Base-by-base conservation (phyloP, 495 filamentous ascomycete species). In the Penicillium lividum region DNA sequence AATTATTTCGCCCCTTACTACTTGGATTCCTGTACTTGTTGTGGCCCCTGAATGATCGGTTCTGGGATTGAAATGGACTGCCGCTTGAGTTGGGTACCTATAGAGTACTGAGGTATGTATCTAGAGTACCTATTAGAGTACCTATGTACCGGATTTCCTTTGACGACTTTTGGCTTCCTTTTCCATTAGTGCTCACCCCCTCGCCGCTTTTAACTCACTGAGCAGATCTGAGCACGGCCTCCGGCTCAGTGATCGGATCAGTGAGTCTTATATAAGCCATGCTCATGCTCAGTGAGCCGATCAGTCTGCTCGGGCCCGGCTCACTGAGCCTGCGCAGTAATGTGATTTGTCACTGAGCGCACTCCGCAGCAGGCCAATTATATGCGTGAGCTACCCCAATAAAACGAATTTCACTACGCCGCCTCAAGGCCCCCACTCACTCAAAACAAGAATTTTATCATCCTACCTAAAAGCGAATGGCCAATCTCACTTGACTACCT, bases 361-460 rank as follows among this genome's bases (percentile, higher is more conserved):
- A 43, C 40, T 43, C 40, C 40, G 16, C 40, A 43, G 40, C 13
- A 43, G 40, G 40, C 40, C 40, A 43, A 43, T 43, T 18, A 43
- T 18, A 43, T 43, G 40, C 40, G 10, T 43, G 40, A 18, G 40
- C 40, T 5, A 43, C 40, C 40, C 30, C 46, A 49, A 49, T 49
- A 49, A 49, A 49, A 49, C 18, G 45, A 48, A 48, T 25, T 48
- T 48, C 45, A 48, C 45, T 48, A 48, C 16, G 45, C n/a, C n/a
- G n/a, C 46, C 46, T 49, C 18, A 49, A 49, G 27, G 46, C n/a
- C 46, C 46, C 46, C 46, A 31, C 46, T 49, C 18, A 22, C 46
- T 49, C 46, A 49, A 49, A 49, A 49, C 30, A 49, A 49, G 46
- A 49, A 49, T 3, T 49, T 49, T 22, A 22, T 49, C 46, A 49